Conservation (phyloP, 768 basidiomycete genomes). For the Porphyrellus cyaneotinctus region DNA sequence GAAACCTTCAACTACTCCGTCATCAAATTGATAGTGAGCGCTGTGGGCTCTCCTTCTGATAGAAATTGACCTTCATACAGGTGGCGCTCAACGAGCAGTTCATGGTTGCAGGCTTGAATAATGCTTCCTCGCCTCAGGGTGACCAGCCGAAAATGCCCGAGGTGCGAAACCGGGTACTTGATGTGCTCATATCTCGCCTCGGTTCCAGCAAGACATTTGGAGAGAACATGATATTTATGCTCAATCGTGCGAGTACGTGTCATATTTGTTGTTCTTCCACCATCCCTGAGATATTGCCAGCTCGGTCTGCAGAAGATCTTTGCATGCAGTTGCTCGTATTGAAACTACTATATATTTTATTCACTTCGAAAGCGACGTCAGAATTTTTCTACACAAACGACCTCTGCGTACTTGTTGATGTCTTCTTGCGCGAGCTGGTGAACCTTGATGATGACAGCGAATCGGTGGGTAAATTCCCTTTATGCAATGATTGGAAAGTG, state of each 20-base stretch:
- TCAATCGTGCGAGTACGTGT: constrained; percentile 85
- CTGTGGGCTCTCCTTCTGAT: neutral
- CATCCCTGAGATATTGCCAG: constrained; percentile 38
- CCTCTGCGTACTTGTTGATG: constrained; percentile 91
- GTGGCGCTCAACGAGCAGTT: constrained; percentile 96
- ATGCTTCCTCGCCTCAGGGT: constrained; percentile 19
- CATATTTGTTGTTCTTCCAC: neutral
- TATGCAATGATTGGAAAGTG: neutral
- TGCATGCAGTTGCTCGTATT: constrained; percentile 94
- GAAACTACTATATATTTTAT: constrained; percentile 91
- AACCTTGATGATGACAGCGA: constrained; percentile 93
- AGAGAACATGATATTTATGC: constrained; percentile 98
- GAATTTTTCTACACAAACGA: constrained; percentile 99
- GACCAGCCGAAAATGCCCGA: constrained; percentile 34
- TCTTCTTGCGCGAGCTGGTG: constrained; percentile 90
- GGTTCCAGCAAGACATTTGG: constrained; percentile 93
- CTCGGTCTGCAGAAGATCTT: constrained; percentile 81
- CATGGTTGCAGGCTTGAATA: constrained; percentile 79
- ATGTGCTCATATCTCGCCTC: constrained; percentile 77
- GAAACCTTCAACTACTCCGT: constrained; percentile 94
- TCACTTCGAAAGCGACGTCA: constrained; percentile 86
- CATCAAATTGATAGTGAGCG: constrained; percentile 85
- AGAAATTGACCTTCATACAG: constrained; percentile 37
- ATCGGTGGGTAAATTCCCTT: constrained; percentile 54
- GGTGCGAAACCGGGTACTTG: constrained; percentile 72